phyloP scores from a whole-genome alignment of 306 rosid genomes.

The Citrullus amarus region DNA sequence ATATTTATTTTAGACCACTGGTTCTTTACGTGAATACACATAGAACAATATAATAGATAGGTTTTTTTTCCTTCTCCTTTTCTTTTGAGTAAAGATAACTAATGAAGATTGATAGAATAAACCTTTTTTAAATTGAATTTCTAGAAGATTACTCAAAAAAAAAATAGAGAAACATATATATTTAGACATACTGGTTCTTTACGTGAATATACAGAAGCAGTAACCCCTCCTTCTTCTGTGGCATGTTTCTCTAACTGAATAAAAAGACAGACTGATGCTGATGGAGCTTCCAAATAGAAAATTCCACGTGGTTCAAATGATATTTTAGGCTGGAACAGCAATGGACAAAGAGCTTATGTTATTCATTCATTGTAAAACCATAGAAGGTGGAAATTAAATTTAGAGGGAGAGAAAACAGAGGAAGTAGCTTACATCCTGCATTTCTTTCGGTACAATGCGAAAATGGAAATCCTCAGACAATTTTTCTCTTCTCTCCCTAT shows the following conservation, averaged over 20 bases:
- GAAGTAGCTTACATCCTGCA: constrained; percentile 56
- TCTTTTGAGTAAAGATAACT: neutral
- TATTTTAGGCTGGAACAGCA: constrained; percentile 37
- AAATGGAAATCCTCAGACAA: constrained; percentile 90
- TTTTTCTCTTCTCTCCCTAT: constrained; percentile 92
- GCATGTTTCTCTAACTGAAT: constrained; percentile 98
- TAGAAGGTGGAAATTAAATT: neutral
- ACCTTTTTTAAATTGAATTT: neutral
- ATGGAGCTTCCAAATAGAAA: constrained; percentile 85
- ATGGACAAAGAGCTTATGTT: constrained; percentile 1
- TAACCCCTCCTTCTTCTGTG: constrained; percentile 91
- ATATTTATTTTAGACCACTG: constrained; percentile 36
- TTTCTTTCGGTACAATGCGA: constrained; percentile 55
- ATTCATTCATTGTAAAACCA: neutral
- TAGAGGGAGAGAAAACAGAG: neutral
- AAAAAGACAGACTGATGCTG: constrained; percentile 84
- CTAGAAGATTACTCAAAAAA: neutral
- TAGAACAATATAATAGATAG: neutral
- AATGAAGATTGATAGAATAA: neutral
- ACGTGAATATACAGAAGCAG: constrained; percentile 88
- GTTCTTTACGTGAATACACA: constrained; percentile 91
- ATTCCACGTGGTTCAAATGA: constrained; percentile 56
- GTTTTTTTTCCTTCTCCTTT: neutral
- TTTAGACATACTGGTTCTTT: constrained; percentile 76
- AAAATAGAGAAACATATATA: constrained; percentile 1